Evolutionary conservation across 2,329 filamentous ascomycete genomes (phyloP).

Genomic region (Achaetomium macrosporum): DNA sequence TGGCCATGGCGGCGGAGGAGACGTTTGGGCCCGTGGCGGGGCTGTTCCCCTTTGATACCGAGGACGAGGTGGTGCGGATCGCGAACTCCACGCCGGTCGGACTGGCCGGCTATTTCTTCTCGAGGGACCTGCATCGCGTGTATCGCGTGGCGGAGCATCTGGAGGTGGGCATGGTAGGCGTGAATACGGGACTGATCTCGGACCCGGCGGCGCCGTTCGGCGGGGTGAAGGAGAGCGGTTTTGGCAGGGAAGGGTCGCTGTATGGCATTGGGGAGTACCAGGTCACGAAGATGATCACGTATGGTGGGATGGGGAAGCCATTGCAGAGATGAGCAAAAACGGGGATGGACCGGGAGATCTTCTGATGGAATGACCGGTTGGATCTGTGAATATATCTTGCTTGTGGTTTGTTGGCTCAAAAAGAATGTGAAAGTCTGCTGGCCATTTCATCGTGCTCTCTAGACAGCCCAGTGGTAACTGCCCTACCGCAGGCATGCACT

Average conservation of each 20-base stretch:
- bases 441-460: no score
- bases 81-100: constrained; percentile 83
- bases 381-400: no score
- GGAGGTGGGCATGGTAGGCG: constrained; percentile 82
- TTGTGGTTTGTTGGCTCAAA: no score
- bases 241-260: constrained; percentile 70
- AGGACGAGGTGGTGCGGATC: constrained; percentile 77
- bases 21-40: constrained; percentile 94
- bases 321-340: constrained; percentile 34
- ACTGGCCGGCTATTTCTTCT: constrained; percentile 92
- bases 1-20: constrained; percentile 81
- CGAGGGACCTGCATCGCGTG: constrained; percentile 53
- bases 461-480: no score
- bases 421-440: no score
- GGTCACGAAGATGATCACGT: constrained; percentile 62
- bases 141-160: constrained; percentile 61
- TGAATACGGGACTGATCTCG: constrained; percentile 67
- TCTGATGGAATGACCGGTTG: background rate
- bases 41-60: constrained; percentile 80
- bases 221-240: constrained; percentile 76
- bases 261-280: constrained; percentile 75
- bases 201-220: constrained; percentile 61
- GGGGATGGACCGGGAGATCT: background rate
- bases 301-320: constrained; percentile 50
- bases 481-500: no score